These are phyloP conservation scores for Capillidium heterosporum DNA, from an alignment of 371 early-diverging fungal species.

Conservation along the genomic window DNA sequence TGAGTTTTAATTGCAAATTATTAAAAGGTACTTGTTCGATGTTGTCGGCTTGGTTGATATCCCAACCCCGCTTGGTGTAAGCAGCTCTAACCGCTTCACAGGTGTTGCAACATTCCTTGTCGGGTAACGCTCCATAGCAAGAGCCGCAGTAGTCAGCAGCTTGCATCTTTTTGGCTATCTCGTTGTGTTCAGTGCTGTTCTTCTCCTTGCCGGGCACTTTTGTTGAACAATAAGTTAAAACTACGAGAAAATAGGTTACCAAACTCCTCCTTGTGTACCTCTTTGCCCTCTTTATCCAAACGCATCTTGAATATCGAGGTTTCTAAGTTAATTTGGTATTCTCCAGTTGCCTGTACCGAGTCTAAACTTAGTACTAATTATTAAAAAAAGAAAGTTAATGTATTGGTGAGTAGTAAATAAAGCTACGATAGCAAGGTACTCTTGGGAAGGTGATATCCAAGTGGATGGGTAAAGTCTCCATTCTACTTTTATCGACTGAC, in stretches of 20 bases:
- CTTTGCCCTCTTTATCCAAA: constrained; percentile 40
- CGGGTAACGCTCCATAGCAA: constrained; percentile 60
- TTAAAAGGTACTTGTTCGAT: constrained; percentile 61
- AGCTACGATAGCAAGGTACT: constrained; percentile 75
- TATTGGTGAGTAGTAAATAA: background rate
- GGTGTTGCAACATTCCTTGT: constrained; percentile 79
- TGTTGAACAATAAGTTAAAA: no score
- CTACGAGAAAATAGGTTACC: constrained; percentile 15
- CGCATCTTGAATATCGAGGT: constrained; percentile 70
- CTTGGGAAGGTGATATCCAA: constrained; percentile 80
- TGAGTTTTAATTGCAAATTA: background rate
- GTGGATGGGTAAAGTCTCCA: constrained; percentile 75
- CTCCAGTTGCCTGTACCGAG: constrained; percentile 40
- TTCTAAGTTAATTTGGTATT: constrained; percentile 62
- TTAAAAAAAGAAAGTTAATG: background rate
- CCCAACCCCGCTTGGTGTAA: constrained; percentile 66
- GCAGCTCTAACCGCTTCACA: constrained; percentile 84
- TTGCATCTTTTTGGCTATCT: background rate
- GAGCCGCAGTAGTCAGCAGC: constrained; percentile 50
- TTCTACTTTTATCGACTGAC: constrained; percentile 66
- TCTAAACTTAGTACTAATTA: background rate
- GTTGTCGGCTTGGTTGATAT: constrained; percentile 39
- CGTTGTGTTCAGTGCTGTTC: background rate
- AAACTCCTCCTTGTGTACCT: constrained; percentile 32
- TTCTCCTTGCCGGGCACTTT: background rate